phyloP scores from a whole-genome alignment of 129 eudicot genomes.

The Pulicaria dysenterica region DNA sequence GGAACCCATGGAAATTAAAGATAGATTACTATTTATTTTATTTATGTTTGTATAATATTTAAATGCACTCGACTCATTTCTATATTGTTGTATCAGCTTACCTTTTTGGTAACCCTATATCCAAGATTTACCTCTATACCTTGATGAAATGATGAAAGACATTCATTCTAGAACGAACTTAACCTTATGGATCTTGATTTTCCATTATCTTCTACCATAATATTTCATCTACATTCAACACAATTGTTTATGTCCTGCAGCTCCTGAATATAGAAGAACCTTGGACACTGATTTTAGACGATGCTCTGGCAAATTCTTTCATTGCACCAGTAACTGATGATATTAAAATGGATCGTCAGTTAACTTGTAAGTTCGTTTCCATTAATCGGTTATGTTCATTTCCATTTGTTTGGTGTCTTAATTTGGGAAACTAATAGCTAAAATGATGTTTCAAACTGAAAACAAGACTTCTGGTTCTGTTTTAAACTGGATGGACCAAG shows the following conservation, averaged over 20 bases:
- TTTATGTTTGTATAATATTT: not conserved
- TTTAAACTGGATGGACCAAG: no score
- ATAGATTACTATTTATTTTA: not conserved
- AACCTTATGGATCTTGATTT: not conserved
- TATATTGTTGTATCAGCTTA: not conserved
- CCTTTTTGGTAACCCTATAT: not conserved
- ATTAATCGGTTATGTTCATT: not conserved
- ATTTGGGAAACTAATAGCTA: no score
- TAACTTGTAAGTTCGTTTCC: slow-evolving; percentile 61
- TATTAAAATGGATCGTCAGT: slow-evolving; percentile 68
- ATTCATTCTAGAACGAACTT: not conserved
- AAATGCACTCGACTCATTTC: not conserved
- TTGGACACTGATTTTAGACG: slow-evolving; percentile 89
- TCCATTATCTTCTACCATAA: not conserved
- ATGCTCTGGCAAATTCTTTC: slow-evolving; percentile 80
- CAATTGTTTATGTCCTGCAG: slow-evolving; percentile 39
- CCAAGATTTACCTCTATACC: slow-evolving; percentile 7
- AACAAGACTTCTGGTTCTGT: no score
- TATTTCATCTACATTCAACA: not conserved
- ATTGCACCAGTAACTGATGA: slow-evolving; percentile 86
- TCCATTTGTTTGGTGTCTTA: no score
- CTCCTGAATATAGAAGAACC: slow-evolving; percentile 72
- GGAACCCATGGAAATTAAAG: not conserved
- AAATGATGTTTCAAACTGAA: no score
- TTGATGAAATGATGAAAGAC: not conserved